Evolutionary conservation across 352 stramenopile genomes (phyloP).

Genomic region (Globisporangium orthogonon): DNA sequence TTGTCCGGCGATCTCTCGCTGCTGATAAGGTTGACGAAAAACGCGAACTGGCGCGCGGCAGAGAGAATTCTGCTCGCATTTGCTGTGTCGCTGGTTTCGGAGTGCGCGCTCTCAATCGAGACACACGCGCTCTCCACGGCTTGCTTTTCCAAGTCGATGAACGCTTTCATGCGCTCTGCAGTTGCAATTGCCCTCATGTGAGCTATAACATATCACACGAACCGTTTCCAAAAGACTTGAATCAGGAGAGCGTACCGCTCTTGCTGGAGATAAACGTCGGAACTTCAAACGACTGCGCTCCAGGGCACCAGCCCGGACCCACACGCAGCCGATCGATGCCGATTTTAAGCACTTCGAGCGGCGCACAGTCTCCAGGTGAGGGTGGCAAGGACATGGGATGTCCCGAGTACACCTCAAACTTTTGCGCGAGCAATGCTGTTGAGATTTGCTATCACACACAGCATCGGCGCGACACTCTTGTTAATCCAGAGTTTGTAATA

Average conservation of each 20-base stretch:
- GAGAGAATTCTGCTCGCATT: background rate
- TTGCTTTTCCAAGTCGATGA: slow-evolving; percentile 37
- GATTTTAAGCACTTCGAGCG: background rate
- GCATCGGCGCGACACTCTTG: background rate
- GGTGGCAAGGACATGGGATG: background rate
- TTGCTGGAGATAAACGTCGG: slow-evolving; percentile 3
- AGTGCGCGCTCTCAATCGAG: slow-evolving; percentile 4
- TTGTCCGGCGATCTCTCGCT: background rate
- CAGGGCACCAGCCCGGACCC: slow-evolving; percentile 6
- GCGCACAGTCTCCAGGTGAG: background rate
- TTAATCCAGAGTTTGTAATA: background rate
- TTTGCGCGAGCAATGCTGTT: background rate
- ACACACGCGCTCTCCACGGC: slow-evolving; percentile 20
- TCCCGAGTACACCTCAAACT: slow-evolving; percentile 4
- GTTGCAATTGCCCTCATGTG: background rate
- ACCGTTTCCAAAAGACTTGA: background rate
- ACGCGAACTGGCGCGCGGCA: background rate
- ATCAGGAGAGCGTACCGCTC: background rate
- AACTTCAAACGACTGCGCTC: background rate
- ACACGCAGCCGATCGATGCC: background rate
- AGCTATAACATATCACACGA: background rate
- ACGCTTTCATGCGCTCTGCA: slow-evolving; percentile 22
- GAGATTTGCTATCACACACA: slow-evolving; percentile 7
- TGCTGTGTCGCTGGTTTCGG: background rate
- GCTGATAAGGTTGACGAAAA: slow-evolving; percentile 5